Evolutionary conservation across 768 basidiomycete genomes (phyloP), one percentile per base, ranked within the genome.

Genomic region (Hericium erinaceus): DNA sequence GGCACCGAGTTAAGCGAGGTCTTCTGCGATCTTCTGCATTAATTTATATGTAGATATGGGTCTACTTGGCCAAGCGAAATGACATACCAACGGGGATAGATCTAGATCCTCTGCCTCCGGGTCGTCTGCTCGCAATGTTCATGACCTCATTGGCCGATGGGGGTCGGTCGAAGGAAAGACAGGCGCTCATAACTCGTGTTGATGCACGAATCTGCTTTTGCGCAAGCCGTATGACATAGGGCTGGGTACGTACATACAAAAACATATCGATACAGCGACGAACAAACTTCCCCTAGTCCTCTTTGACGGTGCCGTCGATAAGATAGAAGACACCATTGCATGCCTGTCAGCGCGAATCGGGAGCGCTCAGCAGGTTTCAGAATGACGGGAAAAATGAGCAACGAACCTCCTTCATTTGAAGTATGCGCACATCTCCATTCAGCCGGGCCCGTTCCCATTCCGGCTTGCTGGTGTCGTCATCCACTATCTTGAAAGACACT

Each of bases 391-490:
- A 55, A 50, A 11, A 24, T 15, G 44, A 39, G 6, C 49, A 48
- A 48, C 74, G 53, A 52, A 88, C 91, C 78, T 86, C 77, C 67
- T 79, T 85, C 77, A 75, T 81, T 1, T 67, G 75, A 20, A 80
- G 61, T 44, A 93, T 85, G 41, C 68, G 77, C 9, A 81, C 69
- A 12, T 77, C 77, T 40, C 76, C 77, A 55, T 85, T 80, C 12
- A 92, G 63, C 0, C 75, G 74, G 7, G 85, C 80, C 41, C 73
- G 74, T 61, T 73, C 71, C 89, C 88, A 91, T 40, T 80, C 77
- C 4, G 77, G 74, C 18, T 67, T 69, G 39, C 72, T 63, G 2
- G 68, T 60, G 44, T 74, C 69, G 28, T 65, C 70, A 54, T 71
- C 73, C 2, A 66, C 65, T 44, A 71, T 68, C 11, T 71, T 70